Base-by-base conservation (phyloP, 495 filamentous ascomycete genomes). In the Penicillium cosmopolitanum region DNA sequence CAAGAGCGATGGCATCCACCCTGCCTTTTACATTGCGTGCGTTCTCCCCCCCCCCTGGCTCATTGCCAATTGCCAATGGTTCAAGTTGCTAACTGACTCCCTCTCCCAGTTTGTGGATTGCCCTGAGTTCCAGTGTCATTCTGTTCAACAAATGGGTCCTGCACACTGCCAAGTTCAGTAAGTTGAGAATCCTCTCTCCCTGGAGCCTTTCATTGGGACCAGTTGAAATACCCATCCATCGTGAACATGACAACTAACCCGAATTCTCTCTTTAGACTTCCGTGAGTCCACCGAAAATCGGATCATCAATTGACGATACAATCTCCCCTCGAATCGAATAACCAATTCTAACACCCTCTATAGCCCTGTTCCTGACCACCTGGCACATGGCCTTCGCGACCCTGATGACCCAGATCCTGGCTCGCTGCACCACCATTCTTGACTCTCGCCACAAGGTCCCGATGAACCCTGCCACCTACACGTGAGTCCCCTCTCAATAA, bases 111-210 rank as follows among this genome's bases (percentile, higher is more conserved):
- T 75, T 84, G 66, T 97, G 93, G 93, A 97, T 97, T 70, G 72
- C 83, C 40, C 76, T 96, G 63, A 96, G 91, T 67, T 96, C 93
- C 16, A 90, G 87, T 60, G 91, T 96, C 62, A 97, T 97, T 67
- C 79, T 96, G 38, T 97, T 96, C 87, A 97, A 97, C 86, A 97
- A 97, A 83, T 96, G 89, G 89, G 92, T 97, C 70, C 82, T 96
- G 46, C 81, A 86, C 56, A 88, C 83, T 13, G 83, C 86, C 53
- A 77, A 87, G 48, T 97, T 96, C 80, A 78, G 90, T 93, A 84
- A 84, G 89, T 71, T 57, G 47, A 35, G 50, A 18, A 31, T 16
- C n/a, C 19, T 28, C 31, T 43, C 62, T 60, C 53, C 34, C 23
- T 31, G 4, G 42, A 12, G 36, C 1, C 4, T 2, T 38, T 5